Evolutionary conservation across 2,329 filamentous ascomycete genomes (phyloP).

Genomic region (Aspergillus awamori): DNA sequence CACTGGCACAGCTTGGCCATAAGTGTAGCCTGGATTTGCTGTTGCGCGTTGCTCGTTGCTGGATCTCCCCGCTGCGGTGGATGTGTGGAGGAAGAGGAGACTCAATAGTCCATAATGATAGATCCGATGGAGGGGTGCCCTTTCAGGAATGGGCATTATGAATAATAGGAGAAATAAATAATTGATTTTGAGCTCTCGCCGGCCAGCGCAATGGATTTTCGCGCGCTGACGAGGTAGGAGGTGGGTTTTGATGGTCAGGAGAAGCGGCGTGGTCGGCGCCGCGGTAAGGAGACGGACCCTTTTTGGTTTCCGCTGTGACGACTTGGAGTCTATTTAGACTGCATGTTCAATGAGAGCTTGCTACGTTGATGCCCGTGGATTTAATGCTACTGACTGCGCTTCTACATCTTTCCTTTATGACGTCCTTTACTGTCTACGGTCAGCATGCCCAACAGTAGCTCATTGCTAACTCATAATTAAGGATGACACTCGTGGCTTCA

Average conservation of each 20-base stretch:
- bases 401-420: too few relatives aligned
- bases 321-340: not conserved
- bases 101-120: conserved; percentile 20
- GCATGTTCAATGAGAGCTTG: not conserved
- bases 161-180: not conserved
- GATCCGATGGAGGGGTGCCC: conserved; percentile 4
- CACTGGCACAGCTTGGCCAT: conserved; percentile 68
- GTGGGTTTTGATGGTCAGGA: not conserved
- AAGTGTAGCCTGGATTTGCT: conserved; percentile 36
- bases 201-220: not conserved
- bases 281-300: conserved; percentile 1
- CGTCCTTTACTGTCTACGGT: too few relatives aligned
- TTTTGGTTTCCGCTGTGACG: not conserved
- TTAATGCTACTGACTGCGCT: too few relatives aligned
- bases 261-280: not conserved
- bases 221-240: not conserved
- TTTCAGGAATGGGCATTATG: conserved; percentile 15
- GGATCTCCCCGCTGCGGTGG: conserved; percentile 26
- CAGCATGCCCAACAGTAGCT: not conserved
- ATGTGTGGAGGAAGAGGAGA: conserved; percentile 23
- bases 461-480: conserved; percentile 15
- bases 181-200: not conserved
- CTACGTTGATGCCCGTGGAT: not conserved
- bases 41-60: conserved; percentile 20
- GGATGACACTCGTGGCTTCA: conserved; percentile 22